phyloP scores from a whole-genome alignment of 768 basidiomycete species.

The Termitomyces sp. region DNA sequence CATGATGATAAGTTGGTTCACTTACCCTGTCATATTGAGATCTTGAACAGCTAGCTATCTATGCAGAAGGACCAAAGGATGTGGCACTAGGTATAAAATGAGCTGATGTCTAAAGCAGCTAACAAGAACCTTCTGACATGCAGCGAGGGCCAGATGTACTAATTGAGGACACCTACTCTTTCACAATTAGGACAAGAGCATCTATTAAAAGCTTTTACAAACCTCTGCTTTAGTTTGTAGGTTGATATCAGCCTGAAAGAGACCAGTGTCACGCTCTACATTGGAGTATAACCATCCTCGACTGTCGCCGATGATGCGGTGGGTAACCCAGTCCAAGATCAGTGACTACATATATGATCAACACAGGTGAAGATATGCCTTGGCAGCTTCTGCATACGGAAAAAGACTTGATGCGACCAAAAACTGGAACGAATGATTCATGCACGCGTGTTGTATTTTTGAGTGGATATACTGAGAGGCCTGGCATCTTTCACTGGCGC shows the following conservation, averaged over 20 bases:
- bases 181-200: neutral
- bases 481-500: constrained; percentile 7
- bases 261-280: constrained; percentile 4
- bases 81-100: constrained; percentile 38
- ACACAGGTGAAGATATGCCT: neutral
- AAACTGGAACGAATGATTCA: constrained; percentile 24
- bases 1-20: constrained; percentile 7
- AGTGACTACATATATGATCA: constrained; percentile 24
- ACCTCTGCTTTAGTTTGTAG: constrained; percentile 36
- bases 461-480: constrained; percentile 14
- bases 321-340: constrained; percentile 23
- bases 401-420: constrained; percentile 41
- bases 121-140: constrained; percentile 33
- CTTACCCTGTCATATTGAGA: constrained; percentile 32
- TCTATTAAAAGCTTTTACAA: constrained; percentile 5
- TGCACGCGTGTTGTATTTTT: constrained; percentile 25
- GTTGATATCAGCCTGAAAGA: constrained; percentile 41
- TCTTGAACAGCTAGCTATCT: constrained; percentile 50
- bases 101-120: neutral
- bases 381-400: constrained; percentile 29
- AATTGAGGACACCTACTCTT: constrained; percentile 46
- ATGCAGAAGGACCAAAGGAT: constrained; percentile 48
- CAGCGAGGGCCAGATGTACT: constrained; percentile 38
- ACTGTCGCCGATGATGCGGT: constrained; percentile 45
- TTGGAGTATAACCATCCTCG: constrained; percentile 45